Base-by-base conservation (phyloP, 495 filamentous ascomycete species). In the Astrothelium subdiscretum region DNA sequence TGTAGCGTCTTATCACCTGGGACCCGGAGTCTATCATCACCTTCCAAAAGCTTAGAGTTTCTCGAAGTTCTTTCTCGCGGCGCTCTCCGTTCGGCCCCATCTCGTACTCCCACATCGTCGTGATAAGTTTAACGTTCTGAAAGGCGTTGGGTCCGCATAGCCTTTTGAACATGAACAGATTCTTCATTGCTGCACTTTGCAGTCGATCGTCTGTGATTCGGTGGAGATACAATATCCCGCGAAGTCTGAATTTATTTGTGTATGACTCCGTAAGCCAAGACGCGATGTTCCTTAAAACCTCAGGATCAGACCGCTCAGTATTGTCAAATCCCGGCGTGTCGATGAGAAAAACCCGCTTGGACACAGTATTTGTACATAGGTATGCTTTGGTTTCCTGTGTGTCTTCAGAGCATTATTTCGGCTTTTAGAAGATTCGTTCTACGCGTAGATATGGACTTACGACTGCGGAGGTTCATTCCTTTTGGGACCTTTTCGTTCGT, bases 281-380 rank as follows among this genome's bases (percentile, higher is more conserved):
- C 13, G 70, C 71, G 35, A 80, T 71, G 15, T 76, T 69, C 15
- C 61, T 59, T 8, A 80, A 65, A 26, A 79, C 65, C 3, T 76
- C 73, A 0, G 74, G 67, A 54, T 79, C 78, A 12, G 42, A 62
- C 11, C 64, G 61, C 5, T 68, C 42, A 0, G 74, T 76, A 60
- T 78, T 73, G 54, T 78, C 70, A 59, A 79, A 79, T 1, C 77
- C 77, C 3, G 77, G 77, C 1, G 77, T 78, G 58, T 79, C 77
- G 10, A 81, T 62, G 2, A 78, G 67, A 59, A 65, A 31, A 20
- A 62, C 42, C 13, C n/a, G 42, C 6, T 5, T 42, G n/a, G 6
- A 6, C 20, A n/a, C 8, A 10, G 11, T 4, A 48, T 48, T 3
- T 48, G 3, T n/a, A 20, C 42, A 48, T 10, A 40, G 42, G 5